Evolutionary conservation across 208 protist species (phyloP), one percentile per base, ranked within the genome.

Genomic region (Trypanosoma melophagium): DNA sequence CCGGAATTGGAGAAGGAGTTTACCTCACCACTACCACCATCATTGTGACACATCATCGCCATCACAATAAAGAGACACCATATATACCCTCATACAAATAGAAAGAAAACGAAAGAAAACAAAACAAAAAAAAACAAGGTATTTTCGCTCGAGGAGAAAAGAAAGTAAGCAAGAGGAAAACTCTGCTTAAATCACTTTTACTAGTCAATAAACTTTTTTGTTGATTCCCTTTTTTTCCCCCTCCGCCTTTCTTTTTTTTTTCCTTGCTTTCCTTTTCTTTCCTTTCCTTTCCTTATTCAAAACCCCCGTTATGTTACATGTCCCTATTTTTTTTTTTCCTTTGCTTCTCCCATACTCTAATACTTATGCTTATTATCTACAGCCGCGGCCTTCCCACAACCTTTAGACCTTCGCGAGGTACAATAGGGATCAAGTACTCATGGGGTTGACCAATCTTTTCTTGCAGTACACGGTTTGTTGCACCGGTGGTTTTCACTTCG

Each of bases 381-480:
- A 74, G 69, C 19, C 79, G 86, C 0, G 55, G 45, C 8, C 52
- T 62, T 25, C 84, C 84, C 22, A 58, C 38, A 47, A 95, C 85
- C 67, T 90, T 89, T 51, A 95, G 72, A 10, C 90, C 90, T 28
- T 92, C 74, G 51, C 85, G 78, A 10, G 90, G 90, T 12, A 95
- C 87, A 60, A 89, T 85, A 0, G 90, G 90, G 54, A 93, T 85
- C 59, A 95, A 85, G 75, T 79, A 93, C 28, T 87, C 78, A 61
- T 95, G 90, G 50, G 92, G 87, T 22, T 79, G 76, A 17, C 90
- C 90, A 5, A 89, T 78, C 31, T 83, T 80, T 9, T 87, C 76
- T 61, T 90, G 69, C 61, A 81, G 81, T 0, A 56, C 77, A 12
- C 31, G 60, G 17, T 74, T 70, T 51, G 76, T 60, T n/a, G 7